Evolutionary conservation across 495 filamentous ascomycete genomes (phyloP), one percentile per base, ranked within the genome.

Genomic region (Darksidea phi): DNA sequence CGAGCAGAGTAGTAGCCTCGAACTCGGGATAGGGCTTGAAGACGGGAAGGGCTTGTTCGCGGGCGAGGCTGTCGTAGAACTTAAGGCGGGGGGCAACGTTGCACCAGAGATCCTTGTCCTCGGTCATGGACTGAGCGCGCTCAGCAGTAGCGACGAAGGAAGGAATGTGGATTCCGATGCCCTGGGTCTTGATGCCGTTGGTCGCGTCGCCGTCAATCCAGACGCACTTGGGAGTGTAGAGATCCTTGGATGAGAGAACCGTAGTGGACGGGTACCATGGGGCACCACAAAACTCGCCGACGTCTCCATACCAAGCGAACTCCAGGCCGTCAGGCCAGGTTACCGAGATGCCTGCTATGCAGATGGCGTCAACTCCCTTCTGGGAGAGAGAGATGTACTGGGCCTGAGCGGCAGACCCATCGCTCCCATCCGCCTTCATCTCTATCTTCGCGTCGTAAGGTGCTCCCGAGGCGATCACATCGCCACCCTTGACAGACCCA

Each of bases 121-220:
- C 59, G 12, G 36, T 23, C 41, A 43, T 43, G 45, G 57, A 63
- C 41, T 55, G 46, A 5, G 32, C 43, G 24, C 42, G 17, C 32
- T 38, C 59, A 17, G 28, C 41, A 10, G 24, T 41, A 6, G 12
- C 51, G 17, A 34, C 23, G 53, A 63, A 63, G 45, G 57, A 55
- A 4, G 38, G 48, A 12, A 63, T 56, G 37, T 63, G 59, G 7
- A 63, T 38, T 15, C 20, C 11, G n/a, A 63, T 13, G 13, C 38
- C 59, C 5, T 63, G 36, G n/a, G 51, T 41, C 10, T 49, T 32
- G 36, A 57, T 57, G 26, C 45, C 53, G 41, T 57, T 41, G 28
- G 38, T 57, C 10, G 25, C 24, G 41, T 63, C 53, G 17, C 25
- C 28, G 21, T 63, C 59, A 26, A 63, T 32, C 59, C 59, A 63